These are phyloP conservation scores for Yamadazyma oceani DNA, from an alignment of 1,139 yeast species.

Conservation along the genomic window DNA sequence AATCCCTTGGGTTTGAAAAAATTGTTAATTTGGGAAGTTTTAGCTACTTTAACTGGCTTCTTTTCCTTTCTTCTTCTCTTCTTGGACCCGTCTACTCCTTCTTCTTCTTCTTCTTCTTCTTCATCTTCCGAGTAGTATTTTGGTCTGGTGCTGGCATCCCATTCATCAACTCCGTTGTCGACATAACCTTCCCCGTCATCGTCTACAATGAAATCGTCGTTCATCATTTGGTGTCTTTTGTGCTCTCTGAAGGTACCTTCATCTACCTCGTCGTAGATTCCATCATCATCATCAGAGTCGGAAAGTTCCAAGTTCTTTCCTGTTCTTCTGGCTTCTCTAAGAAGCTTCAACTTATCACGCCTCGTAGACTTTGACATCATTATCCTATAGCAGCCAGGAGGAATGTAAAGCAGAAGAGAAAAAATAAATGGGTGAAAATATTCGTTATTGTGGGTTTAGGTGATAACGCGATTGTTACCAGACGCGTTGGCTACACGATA, in stretches of 20 bases:
- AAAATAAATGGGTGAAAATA: background rate
- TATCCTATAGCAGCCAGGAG: background rate
- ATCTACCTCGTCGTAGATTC: constrained; percentile 82
- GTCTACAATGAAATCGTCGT: constrained; percentile 92
- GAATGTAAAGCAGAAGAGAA: constrained; percentile 2
- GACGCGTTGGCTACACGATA: constrained; percentile 1
- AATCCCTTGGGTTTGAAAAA: constrained; percentile 48
- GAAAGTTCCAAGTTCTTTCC: constrained; percentile 28
- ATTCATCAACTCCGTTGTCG: constrained; percentile 88
- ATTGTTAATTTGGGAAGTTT: constrained; percentile 51
- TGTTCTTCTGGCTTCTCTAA: constrained; percentile 40
- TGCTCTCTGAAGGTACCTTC: constrained; percentile 75
- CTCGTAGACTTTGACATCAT: constrained; percentile 17
- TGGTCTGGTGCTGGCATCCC: constrained; percentile 61
- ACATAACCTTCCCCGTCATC: constrained; percentile 90
- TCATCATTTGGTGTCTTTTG: constrained; percentile 75
- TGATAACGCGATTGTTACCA: background rate
- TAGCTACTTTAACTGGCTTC: constrained; percentile 44
- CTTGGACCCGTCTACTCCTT: constrained; percentile 22
- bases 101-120: constrained; percentile 21
- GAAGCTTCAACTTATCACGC: constrained; percentile 38
- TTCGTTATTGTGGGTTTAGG: background rate
- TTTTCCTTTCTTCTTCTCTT: constrained; percentile 30
- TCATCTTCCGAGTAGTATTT: constrained; percentile 58
- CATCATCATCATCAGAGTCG: constrained; percentile 35